These are phyloP conservation scores for Monosporascus cannonballus DNA, from an alignment of 2,329 filamentous ascomycete genomes.

Conservation along the genomic window DNA sequence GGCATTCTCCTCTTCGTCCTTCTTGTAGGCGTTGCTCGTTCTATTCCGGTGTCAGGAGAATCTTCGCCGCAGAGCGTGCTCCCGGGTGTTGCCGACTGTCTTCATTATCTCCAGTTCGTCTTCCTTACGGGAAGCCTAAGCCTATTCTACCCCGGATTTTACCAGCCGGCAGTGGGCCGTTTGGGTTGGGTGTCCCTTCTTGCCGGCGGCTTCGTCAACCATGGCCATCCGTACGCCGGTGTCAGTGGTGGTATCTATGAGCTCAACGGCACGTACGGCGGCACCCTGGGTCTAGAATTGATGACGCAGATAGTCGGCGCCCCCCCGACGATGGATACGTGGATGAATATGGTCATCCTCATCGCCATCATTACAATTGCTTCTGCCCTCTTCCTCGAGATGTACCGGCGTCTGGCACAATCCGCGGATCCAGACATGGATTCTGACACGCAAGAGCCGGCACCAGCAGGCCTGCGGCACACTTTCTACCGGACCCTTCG, in stretches of 20 bases:
- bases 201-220: conserved; percentile 22
- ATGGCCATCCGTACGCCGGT: conserved; percentile 18
- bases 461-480: conserved; percentile 1
- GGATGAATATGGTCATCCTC: conserved; percentile 65
- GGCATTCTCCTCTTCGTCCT: conserved; percentile 13
- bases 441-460: too few species aligned
- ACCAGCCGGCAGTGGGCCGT: conserved; percentile 62
- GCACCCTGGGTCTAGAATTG: conserved; percentile 51
- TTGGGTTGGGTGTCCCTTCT: conserved; percentile 63
- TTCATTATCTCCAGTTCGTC: conserved; percentile 72
- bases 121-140: conserved; percentile 64
- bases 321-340: conserved; percentile 54
- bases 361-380: conserved; percentile 2
- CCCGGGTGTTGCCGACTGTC: conserved; percentile 41
- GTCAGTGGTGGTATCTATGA: conserved; percentile 55
- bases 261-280: conserved; percentile 56
- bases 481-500: conserved; percentile 3
- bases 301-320: conserved; percentile 66
- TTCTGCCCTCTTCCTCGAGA: conserved; percentile 1
- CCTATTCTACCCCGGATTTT: conserved; percentile 68
- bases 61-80: conserved; percentile 7
- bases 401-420: conserved; percentile 1
- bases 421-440: background rate
- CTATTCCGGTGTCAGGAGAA: background rate
- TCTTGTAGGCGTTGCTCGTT: conserved; percentile 5